Evolutionary conservation across 495 filamentous ascomycete species (phyloP), one percentile per base, ranked within the genome.

Genomic region (Aspergillus taichungensis): DNA sequence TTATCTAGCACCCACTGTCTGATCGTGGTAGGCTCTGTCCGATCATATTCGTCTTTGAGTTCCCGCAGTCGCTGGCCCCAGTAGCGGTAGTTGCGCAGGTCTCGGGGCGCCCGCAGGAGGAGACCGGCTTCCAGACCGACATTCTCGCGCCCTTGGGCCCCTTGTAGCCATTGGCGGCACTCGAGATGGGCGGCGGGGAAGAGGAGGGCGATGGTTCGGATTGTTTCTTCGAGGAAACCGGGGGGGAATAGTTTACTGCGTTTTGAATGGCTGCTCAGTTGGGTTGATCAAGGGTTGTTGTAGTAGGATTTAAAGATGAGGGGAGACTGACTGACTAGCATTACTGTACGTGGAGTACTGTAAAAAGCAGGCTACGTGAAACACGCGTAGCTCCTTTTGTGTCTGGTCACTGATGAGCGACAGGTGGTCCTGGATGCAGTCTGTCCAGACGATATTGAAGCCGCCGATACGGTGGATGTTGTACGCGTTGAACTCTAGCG

Each of bases 1-100:
- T 52, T 38, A 46, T 63, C 60, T 24, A 36, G 13, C 45, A 56
- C 54, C 35, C 50, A 40, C 40, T 61, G 58, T 13, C 39, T 24
- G 10, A 53, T 29, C 32, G 45, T 54, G 10, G 43, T 45, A 3
- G 57, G 57, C 32, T 55, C 49, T 0, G 51, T 43, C 7, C 50
- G 44, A 32, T 60, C 47, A 43, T 51, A 57, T 14, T 49, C 44
- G 13, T 45, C 43, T 12, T 47, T 43, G 10, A 59, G 31, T 27
- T 43, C 48, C 8, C 35, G 30, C 10, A 59, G 46, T 30, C 46
- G 38, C 9, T 37, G 42, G 10, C 45, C 46, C 54, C 54, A 59
- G 32, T 54, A 54, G 12, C 24, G 41, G 34, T 54, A 59, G 6
- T 46, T 36, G 13, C 39, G 28, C n/a, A 54, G 34, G 39, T 36